Evolutionary conservation across 2,329 filamentous ascomycete genomes (phyloP), one percentile per base, ranked within the genome.

Genomic region (Elsinoe necatrix): DNA sequence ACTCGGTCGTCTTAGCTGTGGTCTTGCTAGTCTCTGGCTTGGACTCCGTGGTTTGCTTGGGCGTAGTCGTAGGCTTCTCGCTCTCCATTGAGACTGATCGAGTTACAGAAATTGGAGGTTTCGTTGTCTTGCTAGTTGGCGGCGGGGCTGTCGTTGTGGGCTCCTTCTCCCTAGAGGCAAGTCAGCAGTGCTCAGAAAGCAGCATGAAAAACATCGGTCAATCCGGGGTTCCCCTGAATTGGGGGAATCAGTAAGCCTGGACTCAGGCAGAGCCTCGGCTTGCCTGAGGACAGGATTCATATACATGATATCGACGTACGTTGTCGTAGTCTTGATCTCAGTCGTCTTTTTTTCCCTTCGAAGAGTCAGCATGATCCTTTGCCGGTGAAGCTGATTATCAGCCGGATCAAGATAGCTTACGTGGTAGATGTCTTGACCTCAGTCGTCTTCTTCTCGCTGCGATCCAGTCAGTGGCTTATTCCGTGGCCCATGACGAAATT

Each of bases 241-340:
- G n/a, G n/a, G n/a, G n/a, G n/a, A n/a, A n/a, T n/a, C n/a, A n/a
- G n/a, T n/a, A n/a, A n/a, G n/a, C n/a, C n/a, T n/a, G n/a, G n/a
- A n/a, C n/a, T n/a, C n/a, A n/a, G n/a, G n/a, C n/a, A n/a, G n/a
- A n/a, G n/a, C n/a, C n/a, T n/a, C n/a, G n/a, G n/a, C n/a, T n/a
- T n/a, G n/a, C n/a, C n/a, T n/a, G n/a, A n/a, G 34, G 34, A 37
- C 5, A 7, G 34, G 34, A n/a, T n/a, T n/a, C n/a, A n/a, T n/a
- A n/a, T n/a, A n/a, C n/a, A n/a, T n/a, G n/a, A n/a, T n/a, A n/a
- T 9, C 45, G 4, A 37, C 34, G 11, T 18, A 51, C 16, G 54
- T 52, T 45, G 48, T 54, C n/a, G 43, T 50, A 29, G 57, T 34
- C 34, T 55, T 55, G 6, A 23, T 11, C 8, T 50, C 45, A 6